Conservation (phyloP, 148 eudicot genomes). For the Chenopodium quinoa region DNA sequence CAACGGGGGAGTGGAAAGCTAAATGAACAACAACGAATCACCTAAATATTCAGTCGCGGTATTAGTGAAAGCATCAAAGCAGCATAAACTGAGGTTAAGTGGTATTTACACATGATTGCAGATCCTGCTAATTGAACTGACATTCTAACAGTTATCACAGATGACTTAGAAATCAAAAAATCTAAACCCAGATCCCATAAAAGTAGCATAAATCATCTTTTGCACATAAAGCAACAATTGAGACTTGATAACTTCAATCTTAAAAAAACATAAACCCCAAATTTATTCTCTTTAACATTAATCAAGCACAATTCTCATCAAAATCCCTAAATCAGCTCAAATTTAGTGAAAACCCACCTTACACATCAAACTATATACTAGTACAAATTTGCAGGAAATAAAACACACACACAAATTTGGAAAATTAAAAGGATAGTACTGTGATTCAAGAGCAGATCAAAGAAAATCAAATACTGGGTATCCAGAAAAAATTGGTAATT, state of each 20-base stretch:
- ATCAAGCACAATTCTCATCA: not conserved
- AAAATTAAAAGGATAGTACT: not conserved
- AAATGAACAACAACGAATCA: not conserved
- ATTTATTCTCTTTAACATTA: too few relatives aligned
- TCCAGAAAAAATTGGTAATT: not conserved
- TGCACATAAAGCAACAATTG: not conserved
- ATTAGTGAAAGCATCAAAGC: not conserved
- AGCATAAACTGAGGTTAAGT: too few relatives aligned
- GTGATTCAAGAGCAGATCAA: not conserved
- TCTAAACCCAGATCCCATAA: constrained; percentile 5
- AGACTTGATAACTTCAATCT: not conserved
- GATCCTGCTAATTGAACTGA: not conserved
- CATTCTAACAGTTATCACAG: not conserved
- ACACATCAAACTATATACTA: not conserved
- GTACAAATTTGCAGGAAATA: too few relatives aligned
- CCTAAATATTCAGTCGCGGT: not conserved
- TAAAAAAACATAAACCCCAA: not conserved
- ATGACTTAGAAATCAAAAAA: not conserved
- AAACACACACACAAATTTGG: not conserved
- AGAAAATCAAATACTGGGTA: not conserved
- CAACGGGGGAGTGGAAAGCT: not conserved
- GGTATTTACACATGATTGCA: not conserved
- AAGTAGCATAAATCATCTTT: too few relatives aligned
- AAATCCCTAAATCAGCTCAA: not conserved
- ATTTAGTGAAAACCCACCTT: not conserved